Conservation (phyloP, 441 rosid genomes). For the Raphanus hybrid region DNA sequence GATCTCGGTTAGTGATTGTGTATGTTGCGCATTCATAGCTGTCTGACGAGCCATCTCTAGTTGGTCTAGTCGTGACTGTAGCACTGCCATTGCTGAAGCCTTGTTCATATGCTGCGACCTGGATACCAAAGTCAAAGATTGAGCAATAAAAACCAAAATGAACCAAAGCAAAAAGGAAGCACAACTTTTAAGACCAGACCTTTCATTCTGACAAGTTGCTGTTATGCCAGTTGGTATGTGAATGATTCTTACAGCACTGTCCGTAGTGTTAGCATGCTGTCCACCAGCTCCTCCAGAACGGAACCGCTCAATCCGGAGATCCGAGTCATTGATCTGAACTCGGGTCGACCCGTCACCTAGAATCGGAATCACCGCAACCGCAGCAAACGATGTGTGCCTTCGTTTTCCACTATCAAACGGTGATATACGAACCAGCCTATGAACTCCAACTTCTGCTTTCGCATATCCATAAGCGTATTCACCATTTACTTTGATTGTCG, state of each 20-base stretch:
- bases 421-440: constrained; percentile 92
- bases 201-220: constrained; percentile 93
- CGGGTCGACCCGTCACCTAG: constrained; percentile 74
- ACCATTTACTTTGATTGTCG: constrained; percentile 92
- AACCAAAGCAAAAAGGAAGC: constrained; percentile 7
- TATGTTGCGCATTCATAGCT: constrained; percentile 89
- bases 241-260: constrained; percentile 93
- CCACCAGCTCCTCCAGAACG: constrained; percentile 96
- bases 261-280: constrained; percentile 91
- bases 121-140: constrained; percentile 3
- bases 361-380: constrained; percentile 96
- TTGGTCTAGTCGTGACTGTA: constrained; percentile 93
- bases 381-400: constrained; percentile 97
- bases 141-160: not conserved
- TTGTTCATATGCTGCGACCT: constrained; percentile 95
- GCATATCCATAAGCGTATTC: constrained; percentile 96
- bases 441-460: constrained; percentile 98
- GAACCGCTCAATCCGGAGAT: constrained; percentile 90
- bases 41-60: constrained; percentile 93
- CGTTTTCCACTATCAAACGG: constrained; percentile 92
- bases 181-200: constrained; percentile 46
- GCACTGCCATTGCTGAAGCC: constrained; percentile 97
- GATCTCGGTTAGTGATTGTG: constrained; percentile 89
- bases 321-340: constrained; percentile 90
- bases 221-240: constrained; percentile 92